Evolutionary conservation across 306 rosid genomes (phyloP).

Genomic region (Trichosanthes cucumerina): DNA sequence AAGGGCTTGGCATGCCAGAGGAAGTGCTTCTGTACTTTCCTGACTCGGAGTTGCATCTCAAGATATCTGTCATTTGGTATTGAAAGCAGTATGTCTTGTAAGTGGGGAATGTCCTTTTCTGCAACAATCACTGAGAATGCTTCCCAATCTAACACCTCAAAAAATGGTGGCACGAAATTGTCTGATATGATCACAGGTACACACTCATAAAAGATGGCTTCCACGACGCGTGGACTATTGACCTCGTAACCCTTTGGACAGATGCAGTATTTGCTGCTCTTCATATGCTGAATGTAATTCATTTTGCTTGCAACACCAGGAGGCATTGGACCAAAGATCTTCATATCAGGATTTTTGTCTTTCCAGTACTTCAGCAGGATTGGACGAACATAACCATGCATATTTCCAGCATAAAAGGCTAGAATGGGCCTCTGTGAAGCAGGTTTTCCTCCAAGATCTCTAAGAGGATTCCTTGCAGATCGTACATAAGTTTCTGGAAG

Average conservation of each 20-base stretch:
- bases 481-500: slow-evolving; percentile 82
- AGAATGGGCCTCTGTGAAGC: slow-evolving; percentile 56
- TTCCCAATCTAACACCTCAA: slow-evolving; percentile 81
- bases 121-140: slow-evolving; percentile 74
- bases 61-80: slow-evolving; percentile 65
- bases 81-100: slow-evolving; percentile 57
- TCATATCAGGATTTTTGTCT: slow-evolving; percentile 72
- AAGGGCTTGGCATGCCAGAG: slow-evolving; percentile 78
- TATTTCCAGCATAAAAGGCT: slow-evolving; percentile 80
- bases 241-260: slow-evolving; percentile 97
- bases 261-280: slow-evolving; percentile 83
- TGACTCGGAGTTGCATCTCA: slow-evolving; percentile 64
- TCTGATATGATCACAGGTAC: slow-evolving; percentile 96
- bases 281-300: slow-evolving; percentile 79
- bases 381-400: slow-evolving; percentile 76
- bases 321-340: slow-evolving; percentile 77
- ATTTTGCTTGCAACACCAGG: slow-evolving; percentile 71
- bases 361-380: slow-evolving; percentile 72
- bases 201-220: slow-evolving; percentile 82
- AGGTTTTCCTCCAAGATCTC: slow-evolving; percentile 74
- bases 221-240: slow-evolving; percentile 83
- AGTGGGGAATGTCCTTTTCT: slow-evolving; percentile 70
- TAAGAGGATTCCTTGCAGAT: slow-evolving; percentile 57
- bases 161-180: slow-evolving; percentile 90
- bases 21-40: slow-evolving; percentile 76